These are phyloP conservation scores for Cephaloascus albidus DNA, from an alignment of 805 yeast species.

Conservation along the genomic window DNA sequence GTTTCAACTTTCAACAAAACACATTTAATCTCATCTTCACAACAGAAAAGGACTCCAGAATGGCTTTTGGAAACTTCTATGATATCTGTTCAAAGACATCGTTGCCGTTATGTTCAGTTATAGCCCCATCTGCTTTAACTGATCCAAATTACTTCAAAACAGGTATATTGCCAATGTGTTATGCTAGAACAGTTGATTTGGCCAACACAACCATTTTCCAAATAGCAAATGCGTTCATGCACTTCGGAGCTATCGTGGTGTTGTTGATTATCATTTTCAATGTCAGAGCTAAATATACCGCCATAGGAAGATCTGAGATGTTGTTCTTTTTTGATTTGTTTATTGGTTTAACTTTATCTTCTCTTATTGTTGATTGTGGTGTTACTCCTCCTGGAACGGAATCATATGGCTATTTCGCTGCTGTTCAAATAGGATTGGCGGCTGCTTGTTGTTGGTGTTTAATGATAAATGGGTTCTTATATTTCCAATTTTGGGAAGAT, in stretches of 20 bases:
- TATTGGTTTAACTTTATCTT: conserved; percentile 47
- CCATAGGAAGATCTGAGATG: conserved; percentile 89
- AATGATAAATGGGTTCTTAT: conserved; percentile 66
- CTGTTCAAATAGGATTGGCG: conserved; percentile 67
- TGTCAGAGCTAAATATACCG: conserved; percentile 80
- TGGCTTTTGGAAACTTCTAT: conserved; percentile 63
- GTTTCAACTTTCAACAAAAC: too few species aligned
- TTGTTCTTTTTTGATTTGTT: conserved; percentile 57
- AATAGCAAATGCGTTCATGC: conserved; percentile 79
- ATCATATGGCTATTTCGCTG: conserved; percentile 74
- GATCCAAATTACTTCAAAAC: conserved; percentile 21
- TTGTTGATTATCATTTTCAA: conserved; percentile 65
- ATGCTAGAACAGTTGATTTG: conserved; percentile 74
- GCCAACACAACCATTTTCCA: conserved; percentile 91
- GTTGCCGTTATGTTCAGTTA: conserved; percentile 71
- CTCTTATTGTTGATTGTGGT: conserved; percentile 83
- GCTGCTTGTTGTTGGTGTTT: conserved; percentile 66
- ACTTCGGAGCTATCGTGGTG: conserved; percentile 63
- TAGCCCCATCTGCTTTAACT: conserved; percentile 35
- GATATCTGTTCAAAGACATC: conserved; percentile 58
- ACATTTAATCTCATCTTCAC: too few species aligned
- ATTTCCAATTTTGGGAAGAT: conserved; percentile 92
- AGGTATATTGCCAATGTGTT: conserved; percentile 73
- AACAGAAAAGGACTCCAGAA: too few species aligned
- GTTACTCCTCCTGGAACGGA: conserved; percentile 80